Base-by-base conservation (phyloP, 1,284 basidiomycete genomes). In the Austropuccinia psidii region DNA sequence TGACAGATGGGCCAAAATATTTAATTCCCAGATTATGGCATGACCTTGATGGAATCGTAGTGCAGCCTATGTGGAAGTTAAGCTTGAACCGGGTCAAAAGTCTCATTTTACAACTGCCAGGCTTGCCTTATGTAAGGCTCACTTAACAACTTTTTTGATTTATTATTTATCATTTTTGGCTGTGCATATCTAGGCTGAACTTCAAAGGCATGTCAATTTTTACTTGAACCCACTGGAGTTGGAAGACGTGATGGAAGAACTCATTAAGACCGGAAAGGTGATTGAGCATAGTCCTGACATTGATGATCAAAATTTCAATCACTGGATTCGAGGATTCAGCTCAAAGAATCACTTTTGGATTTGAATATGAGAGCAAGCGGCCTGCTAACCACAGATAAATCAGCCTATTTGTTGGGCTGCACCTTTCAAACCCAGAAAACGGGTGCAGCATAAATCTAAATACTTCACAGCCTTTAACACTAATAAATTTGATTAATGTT, bases 1-100 rank as follows among this genome's bases (percentile, higher is more conserved):
- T 64, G 39, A 37, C 35, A 6, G 45, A 49, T n/a, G 61, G 45
- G 27, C 43, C 61, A 49, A 1, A 24, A 4, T 62, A 73, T 39
- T 19, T 64, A 6, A 37, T 73, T 73, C 61, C 70, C 54, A 31
- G 70, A n/a, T 54, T 73, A 57, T 73, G 70, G 70, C 24, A 50
- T 55, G 70, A 73, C 65, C 45, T 73, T 19, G 64, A 49, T 17
- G 70, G 70, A 19, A 54, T 55, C 11, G 4, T 24, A 24, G 61
- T 73, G 33, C 50, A 65, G 24, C n/a, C 45, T 39, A 31, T 73
- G n/a, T 33, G 21, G 27, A 50, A 73, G 19, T 39, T 64, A 15
- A 43, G 19, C 24, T 33, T 73, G 50, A 49, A 73, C 31, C 47
- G 61, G 47, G 50, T 73, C 1, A 61, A 73, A 27, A 45, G 37